Conservation (phyloP, 768 basidiomycete genomes). For the Lyophyllum decastes region DNA sequence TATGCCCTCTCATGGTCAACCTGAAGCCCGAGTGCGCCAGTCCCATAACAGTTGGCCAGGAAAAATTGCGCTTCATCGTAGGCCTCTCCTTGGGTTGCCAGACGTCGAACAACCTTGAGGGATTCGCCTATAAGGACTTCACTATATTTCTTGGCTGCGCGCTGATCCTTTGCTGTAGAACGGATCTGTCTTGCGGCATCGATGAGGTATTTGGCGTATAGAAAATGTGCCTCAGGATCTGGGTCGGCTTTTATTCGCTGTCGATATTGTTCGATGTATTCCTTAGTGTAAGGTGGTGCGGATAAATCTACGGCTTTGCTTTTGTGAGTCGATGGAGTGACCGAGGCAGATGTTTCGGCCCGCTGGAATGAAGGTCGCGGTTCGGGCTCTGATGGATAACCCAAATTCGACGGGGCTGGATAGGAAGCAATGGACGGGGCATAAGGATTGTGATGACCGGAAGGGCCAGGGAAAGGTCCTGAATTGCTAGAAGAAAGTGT, state of each 20-base stretch:
- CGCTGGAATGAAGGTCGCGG: constrained; percentile 58
- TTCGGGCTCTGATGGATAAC: constrained; percentile 53
- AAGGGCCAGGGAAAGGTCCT: constrained; percentile 26
- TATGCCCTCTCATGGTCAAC: constrained; percentile 99
- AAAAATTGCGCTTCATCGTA: constrained; percentile 99
- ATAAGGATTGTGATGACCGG: constrained; percentile 11
- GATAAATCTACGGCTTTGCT: constrained; percentile 82
- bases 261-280: constrained; percentile 97
- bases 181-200: constrained; percentile 96
- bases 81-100: constrained; percentile 90
- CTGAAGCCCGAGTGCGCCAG: constrained; percentile 91
- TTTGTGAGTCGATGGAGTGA: constrained; percentile 59
- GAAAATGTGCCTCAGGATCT: constrained; percentile 96
- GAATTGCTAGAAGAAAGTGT: constrained; percentile 33
- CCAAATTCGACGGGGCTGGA: constrained; percentile 17
- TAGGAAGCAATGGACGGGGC: constrained; percentile 25
- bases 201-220: constrained; percentile 98
- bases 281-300: constrained; percentile 88
- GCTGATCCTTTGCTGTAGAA: constrained; percentile 69
- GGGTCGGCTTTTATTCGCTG: constrained; percentile 96
- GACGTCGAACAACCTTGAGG: constrained; percentile 86
- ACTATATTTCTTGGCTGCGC: constrained; percentile 86
- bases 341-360: constrained; percentile 57
- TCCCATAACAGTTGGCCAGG: constrained; percentile 95
- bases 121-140: constrained; percentile 87